Percentiles rank a stretch among this genome's conserved stretches.
Conservation (phyloP, 192 early-diverging fungal genomes). For the Obelidium mucronatum region DNA sequence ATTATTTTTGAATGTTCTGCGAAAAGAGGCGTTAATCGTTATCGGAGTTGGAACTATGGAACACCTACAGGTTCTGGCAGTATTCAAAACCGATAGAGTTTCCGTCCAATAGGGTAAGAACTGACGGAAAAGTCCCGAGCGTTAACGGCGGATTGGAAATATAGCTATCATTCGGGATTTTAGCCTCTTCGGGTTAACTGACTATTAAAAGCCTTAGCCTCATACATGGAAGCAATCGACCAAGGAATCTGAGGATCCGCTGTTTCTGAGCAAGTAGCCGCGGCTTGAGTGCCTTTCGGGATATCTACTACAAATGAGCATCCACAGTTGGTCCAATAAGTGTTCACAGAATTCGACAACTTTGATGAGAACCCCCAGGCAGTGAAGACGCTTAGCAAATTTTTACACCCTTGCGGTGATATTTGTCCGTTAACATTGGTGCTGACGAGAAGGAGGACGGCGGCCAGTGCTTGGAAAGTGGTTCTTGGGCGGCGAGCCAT, state of each 20-base stretch:
- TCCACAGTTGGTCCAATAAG: constrained; percentile 8
- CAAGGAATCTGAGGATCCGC: background rate
- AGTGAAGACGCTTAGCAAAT: background rate
- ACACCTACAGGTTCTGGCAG: background rate
- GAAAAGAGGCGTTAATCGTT: background rate
- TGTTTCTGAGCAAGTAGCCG: constrained; percentile 15
- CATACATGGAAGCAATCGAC: constrained; percentile 13
- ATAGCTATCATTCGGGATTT: background rate
- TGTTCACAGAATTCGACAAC: background rate
- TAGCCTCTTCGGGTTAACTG: background rate
- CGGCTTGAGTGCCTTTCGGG: background rate
- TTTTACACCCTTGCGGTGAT: background rate
- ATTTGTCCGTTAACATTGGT: too few relatives aligned
- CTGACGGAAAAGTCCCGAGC: background rate
- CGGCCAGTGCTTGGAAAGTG: too few relatives aligned
- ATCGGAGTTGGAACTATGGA: background rate
- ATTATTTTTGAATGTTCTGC: constrained; percentile 25
- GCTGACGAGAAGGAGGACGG: too few relatives aligned
- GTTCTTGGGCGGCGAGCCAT: too few relatives aligned
- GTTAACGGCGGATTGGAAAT: constrained; percentile 14
- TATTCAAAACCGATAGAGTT: background rate
- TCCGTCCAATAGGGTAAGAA: background rate
- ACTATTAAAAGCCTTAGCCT: background rate
- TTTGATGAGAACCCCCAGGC: background rate
- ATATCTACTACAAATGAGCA: constrained; percentile 12